Base-by-base conservation (phyloP, 257 asterid species). In the Paraleonurus japonicus region DNA sequence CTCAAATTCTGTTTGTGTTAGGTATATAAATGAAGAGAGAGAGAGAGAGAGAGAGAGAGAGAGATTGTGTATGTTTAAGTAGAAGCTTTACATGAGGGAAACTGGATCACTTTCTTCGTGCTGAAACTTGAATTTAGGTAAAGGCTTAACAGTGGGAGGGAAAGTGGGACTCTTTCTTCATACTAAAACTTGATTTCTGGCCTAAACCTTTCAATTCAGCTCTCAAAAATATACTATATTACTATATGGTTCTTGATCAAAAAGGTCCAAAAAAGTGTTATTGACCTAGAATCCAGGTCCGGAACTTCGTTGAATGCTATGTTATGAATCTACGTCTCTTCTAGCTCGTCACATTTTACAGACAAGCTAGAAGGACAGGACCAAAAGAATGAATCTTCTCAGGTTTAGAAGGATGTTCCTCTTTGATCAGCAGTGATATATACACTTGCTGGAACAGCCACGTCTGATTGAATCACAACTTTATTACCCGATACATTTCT, bases 381-480 rank as follows among this genome's bases (percentile, higher is more conserved):
- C 30, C 35, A 51, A 59, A 39, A 58, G 60, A 70, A 59, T 19
- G 28, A 41, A 4, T 20, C 7, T 27, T 30, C n/a, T 69, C 43
- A 71, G 48, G n/a, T 69, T 62, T 71, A 69, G 26, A 60, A 39
- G 1, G 74, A 63, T 35, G 26, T 4, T 9, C 81, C 78, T 16
- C 97, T 92, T 81, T 94, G 99, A 76, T 94, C 88, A 6, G 82
- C 99, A 61, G 73, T 43, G 68, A 88, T 77, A 16, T 81, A 80
- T 67, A 94, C 84, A 15, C 70, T 89, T 3, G 97, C 96, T 2
- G 80, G 72, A 47, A 83, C 85, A 0, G 77, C 77, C 43, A 58
- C 67, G 10, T 85, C 48, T 1, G 99, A 79, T 72, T 91, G 90
- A 54, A 94, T 66, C 60, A 84, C 66, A 9, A 89, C 89, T 30